Evolutionary conservation across 805 yeast genomes (phyloP).

Genomic region (Yarrowia sp.): DNA sequence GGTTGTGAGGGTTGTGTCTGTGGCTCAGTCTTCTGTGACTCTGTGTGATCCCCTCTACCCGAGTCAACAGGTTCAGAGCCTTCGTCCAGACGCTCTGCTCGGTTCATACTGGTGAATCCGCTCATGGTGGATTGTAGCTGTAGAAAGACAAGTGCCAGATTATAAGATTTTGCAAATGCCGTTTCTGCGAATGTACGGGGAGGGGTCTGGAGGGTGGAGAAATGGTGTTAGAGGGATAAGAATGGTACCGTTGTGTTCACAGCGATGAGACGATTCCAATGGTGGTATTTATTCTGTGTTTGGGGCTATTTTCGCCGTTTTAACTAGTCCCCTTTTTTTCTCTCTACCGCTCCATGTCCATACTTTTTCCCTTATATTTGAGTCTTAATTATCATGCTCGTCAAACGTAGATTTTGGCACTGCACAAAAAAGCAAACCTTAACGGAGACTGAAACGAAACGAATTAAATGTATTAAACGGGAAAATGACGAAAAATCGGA

Average conservation of each 20-base stretch:
- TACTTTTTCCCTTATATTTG: background rate
- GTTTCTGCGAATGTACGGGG: background rate
- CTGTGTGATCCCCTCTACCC: too few species aligned
- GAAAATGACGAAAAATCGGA: too few species aligned
- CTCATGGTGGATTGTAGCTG: background rate
- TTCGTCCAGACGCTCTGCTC: too few species aligned
- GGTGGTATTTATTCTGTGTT: background rate
- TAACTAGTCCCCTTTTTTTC: too few species aligned
- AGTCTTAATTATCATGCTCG: background rate
- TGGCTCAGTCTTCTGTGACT: background rate
- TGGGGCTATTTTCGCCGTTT: too few species aligned
- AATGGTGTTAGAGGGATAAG: background rate
- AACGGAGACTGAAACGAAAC: too few species aligned
- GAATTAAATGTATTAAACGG: too few species aligned
- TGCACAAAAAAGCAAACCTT: background rate
- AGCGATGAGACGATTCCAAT: background rate
- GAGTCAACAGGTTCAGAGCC: too few species aligned
- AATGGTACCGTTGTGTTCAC: background rate
- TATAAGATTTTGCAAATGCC: background rate
- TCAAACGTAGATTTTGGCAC: background rate
- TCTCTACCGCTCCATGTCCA: too few species aligned
- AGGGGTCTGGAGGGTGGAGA: background rate
- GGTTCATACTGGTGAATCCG: constrained; percentile 19
- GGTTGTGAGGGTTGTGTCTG: background rate
- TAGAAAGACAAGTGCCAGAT: background rate